Base-by-base conservation (phyloP, 2,329 filamentous ascomycete genomes). In the Aspergillus quadricinctus region DNA sequence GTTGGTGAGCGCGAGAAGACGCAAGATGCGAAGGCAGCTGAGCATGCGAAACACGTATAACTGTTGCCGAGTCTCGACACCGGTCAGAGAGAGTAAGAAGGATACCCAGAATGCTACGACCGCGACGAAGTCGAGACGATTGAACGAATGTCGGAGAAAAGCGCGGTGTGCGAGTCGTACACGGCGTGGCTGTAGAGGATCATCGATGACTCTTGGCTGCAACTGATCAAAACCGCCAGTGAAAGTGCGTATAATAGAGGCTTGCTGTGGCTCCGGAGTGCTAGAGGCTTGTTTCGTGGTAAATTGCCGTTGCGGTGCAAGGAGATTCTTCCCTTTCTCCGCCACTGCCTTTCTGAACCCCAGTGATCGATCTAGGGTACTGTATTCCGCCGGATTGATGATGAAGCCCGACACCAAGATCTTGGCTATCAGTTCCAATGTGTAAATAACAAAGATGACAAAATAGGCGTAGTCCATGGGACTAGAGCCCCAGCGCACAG, bases 91-190 rank as follows among this genome's bases (percentile, higher is more conserved):
- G 51, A 99, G 79, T 10, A 84, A 72, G 66, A 97, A 94, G 1
- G 90, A 88, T 56, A 96, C 88, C 94, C 94, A 99, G 74, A 92
- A 99, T 0, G 93, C 88, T n/a, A 94, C 81, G 7, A 99, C 89
- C 1, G 94, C 95, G 53, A 99, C 80, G 72, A 97, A 97, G 71
- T 99, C 94, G 10, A 97, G 82, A 52, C 94, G 85, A 70, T 97
- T 97, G 77, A 99, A 99, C 0, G 91, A 92, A 73, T 99, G 94
- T 17, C 94, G 86, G 54, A 99, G 77, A 72, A 97, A 97, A 1
- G 94, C 95, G 60, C 94, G 85, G 53, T 94, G 88, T 17, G 95
- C 93, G 54, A 99, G 82, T 61, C 96, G 88, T 63, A 88, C 82
- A 58, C 93, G 87, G 71, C 94, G 90, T 64, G 92, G 89, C 60